Evolutionary conservation across 176 grass and related monocot genomes (phyloP).

Genomic region (Guadua angustifolia): DNA sequence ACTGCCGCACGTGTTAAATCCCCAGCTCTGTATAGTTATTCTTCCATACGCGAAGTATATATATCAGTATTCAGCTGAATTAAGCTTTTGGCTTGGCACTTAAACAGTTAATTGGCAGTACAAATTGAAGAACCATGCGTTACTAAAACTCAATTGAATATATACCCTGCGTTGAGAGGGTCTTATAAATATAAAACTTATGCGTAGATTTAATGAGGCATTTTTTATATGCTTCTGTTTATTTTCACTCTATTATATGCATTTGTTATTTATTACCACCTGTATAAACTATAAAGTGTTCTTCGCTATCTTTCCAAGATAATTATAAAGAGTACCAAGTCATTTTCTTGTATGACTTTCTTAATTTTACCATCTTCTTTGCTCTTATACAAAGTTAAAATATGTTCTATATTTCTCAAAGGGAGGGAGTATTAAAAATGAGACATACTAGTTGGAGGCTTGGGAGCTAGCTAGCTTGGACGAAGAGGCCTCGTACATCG

Average conservation of each 20-base stretch:
- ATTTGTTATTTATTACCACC: too few relatives aligned
- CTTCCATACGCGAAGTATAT: background rate
- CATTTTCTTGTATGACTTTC: too few relatives aligned
- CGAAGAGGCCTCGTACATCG: background rate
- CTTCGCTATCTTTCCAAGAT: too few relatives aligned
- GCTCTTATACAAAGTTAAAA: too few relatives aligned
- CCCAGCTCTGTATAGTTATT: background rate
- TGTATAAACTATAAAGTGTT: too few relatives aligned
- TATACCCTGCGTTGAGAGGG: background rate
- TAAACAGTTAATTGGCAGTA: background rate
- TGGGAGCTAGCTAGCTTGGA: background rate
- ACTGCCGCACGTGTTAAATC: background rate
- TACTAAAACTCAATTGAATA: background rate
- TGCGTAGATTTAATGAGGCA: too few relatives aligned
- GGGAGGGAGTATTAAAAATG: background rate
- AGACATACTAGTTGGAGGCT: background rate
- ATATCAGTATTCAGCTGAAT: background rate
- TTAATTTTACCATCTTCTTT: too few relatives aligned
- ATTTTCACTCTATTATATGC: too few relatives aligned
- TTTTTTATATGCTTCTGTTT: too few relatives aligned
- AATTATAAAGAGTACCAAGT: too few relatives aligned
- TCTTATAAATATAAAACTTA: too few relatives aligned
- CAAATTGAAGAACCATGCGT: background rate
- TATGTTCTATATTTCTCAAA: too few relatives aligned
- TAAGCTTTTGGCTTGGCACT: background rate